Evolutionary conservation across 176 grass and related monocot genomes (phyloP).

Genomic region (Areca catechu): DNA sequence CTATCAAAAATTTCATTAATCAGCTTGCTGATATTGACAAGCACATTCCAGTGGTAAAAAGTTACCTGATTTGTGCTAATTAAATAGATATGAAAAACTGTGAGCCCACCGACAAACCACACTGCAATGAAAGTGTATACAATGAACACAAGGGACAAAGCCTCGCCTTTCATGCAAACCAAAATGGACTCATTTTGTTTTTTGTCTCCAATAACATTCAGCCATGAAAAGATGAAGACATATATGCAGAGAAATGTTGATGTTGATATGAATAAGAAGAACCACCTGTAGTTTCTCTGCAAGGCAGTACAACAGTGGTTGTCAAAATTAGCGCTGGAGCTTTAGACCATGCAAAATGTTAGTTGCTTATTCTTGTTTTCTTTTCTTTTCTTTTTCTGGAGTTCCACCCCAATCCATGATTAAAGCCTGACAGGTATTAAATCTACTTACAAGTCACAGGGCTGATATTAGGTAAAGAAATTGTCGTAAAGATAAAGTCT

Average conservation of each 20-base stretch:
- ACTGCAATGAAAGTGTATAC: conserved; percentile 67
- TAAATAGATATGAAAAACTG: conserved; percentile 77
- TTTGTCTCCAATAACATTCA: conserved; percentile 53
- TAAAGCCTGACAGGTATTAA: no score
- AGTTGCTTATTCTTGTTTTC: no score
- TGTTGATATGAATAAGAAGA: conserved; percentile 86
- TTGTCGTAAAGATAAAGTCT: no score
- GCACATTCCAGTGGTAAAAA: background rate
- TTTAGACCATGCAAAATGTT: no score
- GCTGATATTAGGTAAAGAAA: no score
- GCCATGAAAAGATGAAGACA: conserved; percentile 67
- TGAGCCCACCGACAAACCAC: conserved; percentile 94
- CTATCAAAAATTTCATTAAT: no score
- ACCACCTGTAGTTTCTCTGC: conserved; percentile 86
- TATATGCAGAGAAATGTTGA: conserved; percentile 78
- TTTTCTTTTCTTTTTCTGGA: no score
- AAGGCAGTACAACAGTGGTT: background rate
- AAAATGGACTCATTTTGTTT: conserved; percentile 36
- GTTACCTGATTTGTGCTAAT: conserved; percentile 78
- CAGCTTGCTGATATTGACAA: no score
- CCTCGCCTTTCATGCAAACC: conserved; percentile 53
- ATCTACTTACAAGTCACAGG: no score
- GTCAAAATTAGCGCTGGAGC: no score
- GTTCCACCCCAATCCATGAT: no score
- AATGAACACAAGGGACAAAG: conserved; percentile 62